Evolutionary conservation across 768 basidiomycete genomes (phyloP), one percentile per base, ranked within the genome.

Genomic region (Boletus edulis): DNA sequence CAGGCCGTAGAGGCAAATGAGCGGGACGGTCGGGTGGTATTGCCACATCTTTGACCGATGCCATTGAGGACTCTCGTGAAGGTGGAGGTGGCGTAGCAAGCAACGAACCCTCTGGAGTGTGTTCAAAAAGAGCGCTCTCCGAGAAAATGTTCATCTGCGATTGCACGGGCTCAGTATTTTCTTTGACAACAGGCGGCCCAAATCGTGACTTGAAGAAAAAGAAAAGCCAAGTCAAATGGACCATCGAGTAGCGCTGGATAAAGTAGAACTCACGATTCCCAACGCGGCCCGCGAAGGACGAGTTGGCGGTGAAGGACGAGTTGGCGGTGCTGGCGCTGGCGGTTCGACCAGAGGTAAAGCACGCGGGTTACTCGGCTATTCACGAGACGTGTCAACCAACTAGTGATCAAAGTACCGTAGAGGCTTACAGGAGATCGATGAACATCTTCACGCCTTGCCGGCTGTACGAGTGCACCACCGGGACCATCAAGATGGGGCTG

Each of bases 41-140:
- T 18, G 40, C 47, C 8, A 27, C 20, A 27, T 67, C 58, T 18
- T 56, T 62, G 17, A 60, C 15, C 7, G 66, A 62, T 4, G 47
- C 2, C 57, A 58, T 59, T 8, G 69, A 71, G 10, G 69, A 71
- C 29, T 69, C 69, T 43, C 69, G 61, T 9, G 69, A 72, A 40
- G 46, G 55, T 7, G 69, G 69, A 8, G 69, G 69, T 2, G 69
- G 61, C 3, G 71, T 62, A 4, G 60, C 69, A 13, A 45, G 71
- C 18, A 51, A 55, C 17, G 47, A 48, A 18, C 51, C 45, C 18
- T 72, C 67, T 14, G 39, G 58, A 3, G 50, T 24, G 8, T 47
- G 57, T 18, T 56, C 60, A 20, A 49, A 62, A 34, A 46, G 24
- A 17, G 42, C 51, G 45, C 60, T 62, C 12, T 67, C 69, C 7